These are phyloP conservation scores for Tubosaeta sp. DNA, from an alignment of 768 basidiomycete species.

Conservation along the genomic window DNA sequence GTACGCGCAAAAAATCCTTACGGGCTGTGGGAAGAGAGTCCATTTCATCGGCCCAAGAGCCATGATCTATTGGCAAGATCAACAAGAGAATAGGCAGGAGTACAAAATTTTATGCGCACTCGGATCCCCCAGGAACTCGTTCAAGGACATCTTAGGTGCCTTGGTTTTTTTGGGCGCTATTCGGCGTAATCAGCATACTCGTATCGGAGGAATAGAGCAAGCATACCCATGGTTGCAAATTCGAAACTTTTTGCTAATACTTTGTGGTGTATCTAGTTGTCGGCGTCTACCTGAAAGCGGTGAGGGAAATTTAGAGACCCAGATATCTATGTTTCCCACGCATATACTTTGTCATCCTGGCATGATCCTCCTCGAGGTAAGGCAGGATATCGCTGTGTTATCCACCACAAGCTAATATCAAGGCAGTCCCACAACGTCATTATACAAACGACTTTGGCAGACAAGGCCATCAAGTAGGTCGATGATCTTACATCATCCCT, in stretches of 20 bases:
- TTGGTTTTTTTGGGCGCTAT: constrained; percentile 81
- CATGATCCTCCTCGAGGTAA: constrained; percentile 88
- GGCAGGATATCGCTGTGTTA: not conserved
- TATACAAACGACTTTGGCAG: constrained; percentile 83
- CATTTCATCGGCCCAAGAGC: constrained; percentile 99
- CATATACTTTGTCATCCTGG: constrained; percentile 17
- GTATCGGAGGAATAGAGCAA: not conserved
- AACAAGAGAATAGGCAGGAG: constrained; percentile 8
- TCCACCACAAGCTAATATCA: constrained; percentile 6
- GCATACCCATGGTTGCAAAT: constrained; percentile 27
- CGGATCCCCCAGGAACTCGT: constrained; percentile 86
- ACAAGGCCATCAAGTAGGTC: constrained; percentile 80
- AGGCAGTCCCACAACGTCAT: constrained; percentile 85
- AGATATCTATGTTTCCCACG: constrained; percentile 29
- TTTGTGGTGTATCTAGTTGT: constrained; percentile 6
- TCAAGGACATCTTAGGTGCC: constrained; percentile 88
- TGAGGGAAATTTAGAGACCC: constrained; percentile 20
- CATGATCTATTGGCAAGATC: constrained; percentile 51
- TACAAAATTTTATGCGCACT: constrained; percentile 46
- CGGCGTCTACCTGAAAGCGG: constrained; percentile 12
- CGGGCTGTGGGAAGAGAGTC: constrained; percentile 89
- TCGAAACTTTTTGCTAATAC: constrained; percentile 10
- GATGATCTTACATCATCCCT: not conserved
- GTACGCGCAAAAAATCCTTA: constrained; percentile 43
- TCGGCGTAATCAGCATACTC: constrained; percentile 5